Conservation (phyloP, 106 monocot species). For the Vanilla planifolia region DNA sequence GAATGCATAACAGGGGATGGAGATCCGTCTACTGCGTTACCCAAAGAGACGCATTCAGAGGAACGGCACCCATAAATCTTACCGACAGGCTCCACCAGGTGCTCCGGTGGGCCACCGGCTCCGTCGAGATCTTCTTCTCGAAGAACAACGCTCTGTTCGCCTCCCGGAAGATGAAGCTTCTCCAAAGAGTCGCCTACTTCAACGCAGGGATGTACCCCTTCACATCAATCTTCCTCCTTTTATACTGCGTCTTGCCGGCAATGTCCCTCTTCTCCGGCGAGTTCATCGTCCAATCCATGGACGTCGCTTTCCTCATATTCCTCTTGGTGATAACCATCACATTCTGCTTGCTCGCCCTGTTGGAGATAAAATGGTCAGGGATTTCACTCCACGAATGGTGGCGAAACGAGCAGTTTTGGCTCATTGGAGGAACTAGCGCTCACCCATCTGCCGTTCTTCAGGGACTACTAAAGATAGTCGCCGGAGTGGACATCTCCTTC, state of each 20-base stretch:
- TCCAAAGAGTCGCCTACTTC: conserved; percentile 91
- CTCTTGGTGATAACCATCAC: conserved; percentile 73
- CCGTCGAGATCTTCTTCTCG: conserved; percentile 99
- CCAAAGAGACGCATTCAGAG: conserved; percentile 80
- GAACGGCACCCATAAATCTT: conserved; percentile 93
- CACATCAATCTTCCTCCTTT: conserved; percentile 77
- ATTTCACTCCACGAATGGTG: conserved; percentile 97
- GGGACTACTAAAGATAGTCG: conserved; percentile 83
- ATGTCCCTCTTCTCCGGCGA: conserved; percentile 85
- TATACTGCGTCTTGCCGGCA: conserved; percentile 86
- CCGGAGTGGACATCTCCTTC: conserved; percentile 92
- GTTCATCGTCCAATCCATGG: conserved; percentile 83
- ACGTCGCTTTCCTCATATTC: conserved; percentile 53
- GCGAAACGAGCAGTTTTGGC: conserved; percentile 99
- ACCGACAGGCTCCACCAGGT: conserved; percentile 95
- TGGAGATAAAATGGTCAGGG: conserved; percentile 91
- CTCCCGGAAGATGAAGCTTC: conserved; percentile 71
- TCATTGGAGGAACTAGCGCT: conserved; percentile 92
- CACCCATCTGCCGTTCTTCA: conserved; percentile 92
- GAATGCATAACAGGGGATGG: conserved; percentile 99
- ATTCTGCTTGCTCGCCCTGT: conserved; percentile 71
- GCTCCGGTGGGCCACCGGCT: conserved; percentile 96
- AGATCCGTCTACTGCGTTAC: conserved; percentile 88
- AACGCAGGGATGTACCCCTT: conserved; percentile 90
- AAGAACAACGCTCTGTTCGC: conserved; percentile 89